Evolutionary conservation across 139 green algal species (phyloP).

Genomic region (Picochlorum sp.): DNA sequence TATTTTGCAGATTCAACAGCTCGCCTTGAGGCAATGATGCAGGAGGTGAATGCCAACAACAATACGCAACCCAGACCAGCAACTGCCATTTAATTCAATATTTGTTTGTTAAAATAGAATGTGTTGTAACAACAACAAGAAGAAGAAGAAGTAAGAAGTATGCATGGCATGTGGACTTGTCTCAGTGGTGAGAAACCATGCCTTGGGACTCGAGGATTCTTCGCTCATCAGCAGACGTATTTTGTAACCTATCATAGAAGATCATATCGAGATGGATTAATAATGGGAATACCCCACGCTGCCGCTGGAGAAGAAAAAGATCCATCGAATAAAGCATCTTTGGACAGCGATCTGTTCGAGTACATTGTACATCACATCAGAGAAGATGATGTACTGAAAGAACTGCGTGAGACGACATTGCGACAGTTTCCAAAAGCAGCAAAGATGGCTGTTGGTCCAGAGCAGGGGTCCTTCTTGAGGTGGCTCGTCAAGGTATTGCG

Average conservation of each 20-base stretch:
- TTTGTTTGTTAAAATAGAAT: no score
- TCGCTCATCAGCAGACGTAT: background rate
- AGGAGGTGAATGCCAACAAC: conserved; percentile 22
- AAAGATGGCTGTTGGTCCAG: conserved; percentile 65
- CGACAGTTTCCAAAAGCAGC: conserved; percentile 34
- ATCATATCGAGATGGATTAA: no score
- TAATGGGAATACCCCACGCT: background rate
- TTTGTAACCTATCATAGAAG: no score
- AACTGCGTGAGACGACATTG: conserved; percentile 48
- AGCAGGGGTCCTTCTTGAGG: conserved; percentile 72
- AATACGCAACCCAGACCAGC: background rate
- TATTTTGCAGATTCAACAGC: conserved; percentile 28
- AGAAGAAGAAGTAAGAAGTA: background rate
- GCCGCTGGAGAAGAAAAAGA: background rate
- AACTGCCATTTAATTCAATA: background rate
- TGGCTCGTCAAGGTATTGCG: conserved; percentile 59
- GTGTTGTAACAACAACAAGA: no score
- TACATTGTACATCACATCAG: conserved; percentile 65
- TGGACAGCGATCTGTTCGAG: conserved; percentile 41
- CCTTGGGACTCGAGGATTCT: no score
- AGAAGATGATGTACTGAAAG: conserved; percentile 45
- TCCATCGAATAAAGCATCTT: conserved; percentile 27
- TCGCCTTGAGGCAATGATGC: conserved; percentile 24
- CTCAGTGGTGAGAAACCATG: background rate
- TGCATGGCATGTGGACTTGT: background rate